Evolutionary conservation across 2,329 filamentous ascomycete species (phyloP).

Genomic region (Graphilbum fragrans): DNA sequence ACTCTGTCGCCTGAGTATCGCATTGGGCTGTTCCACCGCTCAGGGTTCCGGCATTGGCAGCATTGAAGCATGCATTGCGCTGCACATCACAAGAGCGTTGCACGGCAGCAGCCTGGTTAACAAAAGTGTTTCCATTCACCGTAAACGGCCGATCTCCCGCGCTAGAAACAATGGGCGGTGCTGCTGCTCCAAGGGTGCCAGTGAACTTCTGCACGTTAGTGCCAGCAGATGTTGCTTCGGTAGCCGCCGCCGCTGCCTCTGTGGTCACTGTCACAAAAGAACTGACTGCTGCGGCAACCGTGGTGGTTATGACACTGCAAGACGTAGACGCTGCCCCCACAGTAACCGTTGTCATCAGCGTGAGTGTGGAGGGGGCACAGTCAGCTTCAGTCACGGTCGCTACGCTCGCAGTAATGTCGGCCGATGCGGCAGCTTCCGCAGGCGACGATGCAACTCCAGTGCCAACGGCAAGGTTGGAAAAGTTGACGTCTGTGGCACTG

Average conservation of each 20-base stretch:
- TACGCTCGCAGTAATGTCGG: conserved; percentile 6
- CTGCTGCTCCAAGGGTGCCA: conserved; percentile 25
- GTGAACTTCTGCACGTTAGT: conserved; percentile 27
- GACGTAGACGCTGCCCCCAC: conserved; percentile 9
- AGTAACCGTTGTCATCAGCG: conserved; percentile 9
- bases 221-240: conserved; percentile 1
- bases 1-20: conserved; percentile 21
- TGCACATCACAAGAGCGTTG: conserved; percentile 31
- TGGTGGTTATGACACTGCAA: conserved; percentile 7
- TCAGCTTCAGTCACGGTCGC: not conserved
- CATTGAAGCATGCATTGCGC: conserved; percentile 30
- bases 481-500: conserved; percentile 12
- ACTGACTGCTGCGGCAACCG: conserved; percentile 11
- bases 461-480: conserved; percentile 11
- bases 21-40: conserved; percentile 22
- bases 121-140: conserved; percentile 26
- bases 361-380: not conserved
- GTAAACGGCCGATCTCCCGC: conserved; percentile 20
- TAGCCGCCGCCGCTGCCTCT: not conserved
- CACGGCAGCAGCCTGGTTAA: conserved; percentile 25
- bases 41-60: conserved; percentile 22
- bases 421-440: not conserved
- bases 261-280: conserved; percentile 9
- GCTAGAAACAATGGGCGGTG: conserved; percentile 21
- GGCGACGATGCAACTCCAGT: conserved; percentile 8